Conservation (phyloP, 345 rosid genomes). For the Arabidopsis arenosa region DNA sequence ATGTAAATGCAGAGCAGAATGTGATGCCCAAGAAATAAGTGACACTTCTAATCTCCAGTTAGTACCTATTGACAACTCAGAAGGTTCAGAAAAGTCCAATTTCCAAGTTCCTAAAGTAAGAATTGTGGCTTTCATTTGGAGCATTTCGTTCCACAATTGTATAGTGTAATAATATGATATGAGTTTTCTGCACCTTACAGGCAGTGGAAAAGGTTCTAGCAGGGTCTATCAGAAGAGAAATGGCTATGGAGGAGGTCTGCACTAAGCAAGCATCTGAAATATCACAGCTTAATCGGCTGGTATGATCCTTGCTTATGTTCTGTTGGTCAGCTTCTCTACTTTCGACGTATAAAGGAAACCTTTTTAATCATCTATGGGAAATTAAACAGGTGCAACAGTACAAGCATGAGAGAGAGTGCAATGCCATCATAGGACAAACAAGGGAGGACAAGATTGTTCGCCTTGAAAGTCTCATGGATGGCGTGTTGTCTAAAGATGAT, state of each 20-base stretch:
- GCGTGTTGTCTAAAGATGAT: slow-evolving; percentile 86
- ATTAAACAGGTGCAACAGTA: slow-evolving; percentile 86
- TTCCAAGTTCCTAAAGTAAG: slow-evolving; percentile 85
- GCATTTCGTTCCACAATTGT: slow-evolving; percentile 21
- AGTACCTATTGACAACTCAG: slow-evolving; percentile 63
- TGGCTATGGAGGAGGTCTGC: slow-evolving; percentile 96
- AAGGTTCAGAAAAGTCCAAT: slow-evolving; percentile 63
- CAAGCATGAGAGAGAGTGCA: slow-evolving; percentile 99
- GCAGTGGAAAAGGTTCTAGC: slow-evolving; percentile 97
- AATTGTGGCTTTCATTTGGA: slow-evolving; percentile 18
- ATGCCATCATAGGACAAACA: slow-evolving; percentile 84
- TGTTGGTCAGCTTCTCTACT: slow-evolving; percentile 22
- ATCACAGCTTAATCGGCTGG: slow-evolving; percentile 92
- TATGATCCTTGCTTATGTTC: slow-evolving; percentile 47
- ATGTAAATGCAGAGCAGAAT: slow-evolving; percentile 58
- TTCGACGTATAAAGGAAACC: slow-evolving; percentile 4
- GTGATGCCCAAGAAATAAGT: slow-evolving; percentile 53
- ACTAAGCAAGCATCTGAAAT: slow-evolving; percentile 89
- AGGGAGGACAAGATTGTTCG: slow-evolving; percentile 93
- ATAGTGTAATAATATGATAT: slow-evolving; percentile 11
- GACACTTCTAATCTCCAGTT: slow-evolving; percentile 66
- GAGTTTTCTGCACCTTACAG: slow-evolving; percentile 50
- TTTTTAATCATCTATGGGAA: slow-evolving; percentile 19
- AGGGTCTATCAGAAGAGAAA: slow-evolving; percentile 96
- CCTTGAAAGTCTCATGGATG: slow-evolving; percentile 96